These are phyloP conservation scores for Fusarium brachygibbosum DNA, from an alignment of 2,329 filamentous ascomycete species.

Conservation along the genomic window DNA sequence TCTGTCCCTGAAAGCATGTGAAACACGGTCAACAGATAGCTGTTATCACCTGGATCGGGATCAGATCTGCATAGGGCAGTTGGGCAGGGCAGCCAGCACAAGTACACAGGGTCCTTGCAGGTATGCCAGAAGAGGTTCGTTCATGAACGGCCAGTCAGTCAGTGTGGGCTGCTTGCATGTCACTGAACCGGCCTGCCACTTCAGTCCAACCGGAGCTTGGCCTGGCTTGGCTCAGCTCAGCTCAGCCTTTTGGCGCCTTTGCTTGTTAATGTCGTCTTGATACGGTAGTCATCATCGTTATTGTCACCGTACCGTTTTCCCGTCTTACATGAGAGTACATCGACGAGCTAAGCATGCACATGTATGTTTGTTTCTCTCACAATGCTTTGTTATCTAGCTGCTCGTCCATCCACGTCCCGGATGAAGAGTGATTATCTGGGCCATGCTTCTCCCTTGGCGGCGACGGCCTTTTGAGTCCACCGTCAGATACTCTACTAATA, in stretches of 20 bases:
- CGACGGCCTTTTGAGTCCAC: slow-evolving; percentile 12
- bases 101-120: slow-evolving; percentile 24
- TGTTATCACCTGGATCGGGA: slow-evolving; percentile 25
- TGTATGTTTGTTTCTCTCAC: background rate
- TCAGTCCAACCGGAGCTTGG: slow-evolving; percentile 34
- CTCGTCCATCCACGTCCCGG: background rate
- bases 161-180: slow-evolving; percentile 15
- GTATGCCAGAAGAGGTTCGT: slow-evolving; percentile 27
- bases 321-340: slow-evolving; percentile 10
- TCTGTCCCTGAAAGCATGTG: slow-evolving; percentile 42
- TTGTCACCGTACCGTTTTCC: slow-evolving; percentile 24
- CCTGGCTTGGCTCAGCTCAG: slow-evolving; percentile 21
- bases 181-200: slow-evolving; percentile 23
- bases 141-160: slow-evolving; percentile 12
- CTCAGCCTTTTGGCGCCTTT: slow-evolving; percentile 18
- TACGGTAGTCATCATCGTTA: slow-evolving; percentile 29
- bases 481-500: background rate
- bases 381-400: slow-evolving; percentile 26
- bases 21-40: slow-evolving; percentile 37
- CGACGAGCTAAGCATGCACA: slow-evolving; percentile 25
- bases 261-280: slow-evolving; percentile 27
- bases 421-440: slow-evolving; percentile 4
- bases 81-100: slow-evolving; percentile 2
- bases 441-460: slow-evolving; percentile 2
- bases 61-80: slow-evolving; percentile 25